Base-by-base conservation (phyloP, 768 basidiomycete species). In the Epithele typhae region DNA sequence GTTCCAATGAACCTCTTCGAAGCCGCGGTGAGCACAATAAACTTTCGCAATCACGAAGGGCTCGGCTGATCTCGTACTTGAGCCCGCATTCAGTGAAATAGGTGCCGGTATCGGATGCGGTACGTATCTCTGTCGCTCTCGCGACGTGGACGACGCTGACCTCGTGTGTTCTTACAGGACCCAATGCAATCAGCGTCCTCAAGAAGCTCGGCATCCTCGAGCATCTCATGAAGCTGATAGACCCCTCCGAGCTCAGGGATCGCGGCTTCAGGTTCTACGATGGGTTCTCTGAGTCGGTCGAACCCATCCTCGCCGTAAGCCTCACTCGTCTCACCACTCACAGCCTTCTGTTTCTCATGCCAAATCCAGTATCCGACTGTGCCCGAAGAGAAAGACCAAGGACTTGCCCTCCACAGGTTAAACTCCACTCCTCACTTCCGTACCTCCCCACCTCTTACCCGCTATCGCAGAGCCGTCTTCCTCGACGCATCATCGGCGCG, bases 91-190 rank as follows among this genome's bases (percentile, higher is more conserved):
- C 46, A 71, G 67, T 21, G 76, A 79, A 58, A 68, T 78, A 30
- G 78, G 78, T 11, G 76, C 77, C 18, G 78, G 77, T 5, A 69
- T 81, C 32, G 74, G 70, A 22, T 48, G 80, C 22, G 77, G 77
- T 74, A 46, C 52, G 60, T 19, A 14, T 5, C 15, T 17, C 10
- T 18, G 14, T 12, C 25, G 5, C 15, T 21, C 19, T 22, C 38
- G 45, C 17, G 43, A 17, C 37, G 24, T 22, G 23, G 12, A 19
- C 25, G n/a, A 25, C n/a, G n/a, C n/a, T n/a, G 4, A 19, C 21
- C 14, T 30, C 5, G 9, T 39, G 32, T 12, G 40, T 14, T 22
- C 21, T 11, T 1, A 9, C 3, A 14, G 76, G 77, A 0, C 69
- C 76, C 1, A 81, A 81, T 55, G 75, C 74, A 5, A 52, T 79